Evolutionary conservation across 1,139 yeast species (phyloP).

Genomic region (Suhomyces terraborum): DNA sequence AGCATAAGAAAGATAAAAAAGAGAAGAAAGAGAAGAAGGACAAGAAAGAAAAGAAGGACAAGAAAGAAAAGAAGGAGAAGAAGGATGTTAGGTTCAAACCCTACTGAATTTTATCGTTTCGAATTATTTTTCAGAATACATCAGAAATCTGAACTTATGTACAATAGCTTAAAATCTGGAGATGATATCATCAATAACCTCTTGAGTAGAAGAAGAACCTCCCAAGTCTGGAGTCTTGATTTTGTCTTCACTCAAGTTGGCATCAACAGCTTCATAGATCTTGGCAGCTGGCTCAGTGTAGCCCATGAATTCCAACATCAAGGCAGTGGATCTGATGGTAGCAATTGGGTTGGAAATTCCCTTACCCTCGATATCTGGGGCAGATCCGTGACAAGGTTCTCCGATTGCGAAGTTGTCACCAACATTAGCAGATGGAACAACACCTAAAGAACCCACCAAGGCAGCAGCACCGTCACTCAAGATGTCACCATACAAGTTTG

Average conservation of each 20-base stretch:
- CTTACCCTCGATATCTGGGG: conserved; percentile 96
- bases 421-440: conserved; percentile 96
- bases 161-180: conserved; percentile 33
- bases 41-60: conserved; percentile 28
- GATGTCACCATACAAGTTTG: conserved; percentile 96
- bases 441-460: conserved; percentile 95
- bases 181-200: conserved; percentile 81
- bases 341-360: conserved; percentile 97
- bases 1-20: conserved; percentile 26
- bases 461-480: conserved; percentile 99
- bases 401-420: conserved; percentile 96
- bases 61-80: conserved; percentile 26
- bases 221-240: conserved; percentile 95
- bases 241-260: conserved; percentile 77
- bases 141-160: conserved; percentile 2
- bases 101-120: conserved; percentile 34
- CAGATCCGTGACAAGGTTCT: conserved; percentile 99
- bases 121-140: conserved; percentile 1
- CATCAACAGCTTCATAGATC: conserved; percentile 93
- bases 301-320: conserved; percentile 97
- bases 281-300: conserved; percentile 85
- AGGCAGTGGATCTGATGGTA: conserved; percentile 94
- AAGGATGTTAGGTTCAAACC: conserved; percentile 55
- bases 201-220: conserved; percentile 81
- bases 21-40: conserved; percentile 29